phyloP scores from a whole-genome alignment of 495 filamentous ascomycete genomes.

The Penicillium riverlandense region DNA sequence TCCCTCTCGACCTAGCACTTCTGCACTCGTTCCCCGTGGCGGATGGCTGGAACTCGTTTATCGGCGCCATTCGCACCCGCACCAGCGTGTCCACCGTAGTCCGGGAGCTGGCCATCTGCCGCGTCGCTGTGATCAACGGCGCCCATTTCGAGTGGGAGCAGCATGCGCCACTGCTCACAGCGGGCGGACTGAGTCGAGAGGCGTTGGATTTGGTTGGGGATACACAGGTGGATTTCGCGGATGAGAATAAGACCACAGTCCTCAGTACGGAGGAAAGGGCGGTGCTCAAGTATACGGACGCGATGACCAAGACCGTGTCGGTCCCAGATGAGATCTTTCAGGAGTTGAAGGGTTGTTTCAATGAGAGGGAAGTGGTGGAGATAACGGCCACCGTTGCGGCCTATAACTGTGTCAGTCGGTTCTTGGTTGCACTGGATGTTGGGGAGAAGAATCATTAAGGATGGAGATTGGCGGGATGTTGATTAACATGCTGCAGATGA shows the following conservation, averaged over 20 bases:
- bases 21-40: slow-evolving; percentile 67
- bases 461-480: no score
- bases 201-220: slow-evolving; percentile 38
- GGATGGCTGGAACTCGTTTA: slow-evolving; percentile 76
- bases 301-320: slow-evolving; percentile 60
- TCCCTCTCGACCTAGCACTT: slow-evolving; percentile 64
- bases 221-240: slow-evolving; percentile 12
- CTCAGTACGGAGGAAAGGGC: slow-evolving; percentile 55
- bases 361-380: slow-evolving; percentile 67
- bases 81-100: slow-evolving; percentile 52
- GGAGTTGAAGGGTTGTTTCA: slow-evolving; percentile 49
- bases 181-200: slow-evolving; percentile 41
- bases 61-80: slow-evolving; percentile 64
- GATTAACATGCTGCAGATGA: no score
- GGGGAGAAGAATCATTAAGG: slow-evolving; percentile 45
- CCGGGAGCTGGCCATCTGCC: slow-evolving; percentile 66
- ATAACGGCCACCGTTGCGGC: slow-evolving; percentile 71
- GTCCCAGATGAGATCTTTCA: slow-evolving; percentile 60
- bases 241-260: slow-evolving; percentile 10
- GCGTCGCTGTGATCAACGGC: slow-evolving; percentile 64
- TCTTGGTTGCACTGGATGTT: slow-evolving; percentile 78
- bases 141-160: slow-evolving; percentile 77
- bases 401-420: slow-evolving; percentile 83
- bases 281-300: slow-evolving; percentile 64
- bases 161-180: slow-evolving; percentile 57